Conservation (phyloP, 2,329 filamentous ascomycete species). For the Sporothrix inflata region DNA sequence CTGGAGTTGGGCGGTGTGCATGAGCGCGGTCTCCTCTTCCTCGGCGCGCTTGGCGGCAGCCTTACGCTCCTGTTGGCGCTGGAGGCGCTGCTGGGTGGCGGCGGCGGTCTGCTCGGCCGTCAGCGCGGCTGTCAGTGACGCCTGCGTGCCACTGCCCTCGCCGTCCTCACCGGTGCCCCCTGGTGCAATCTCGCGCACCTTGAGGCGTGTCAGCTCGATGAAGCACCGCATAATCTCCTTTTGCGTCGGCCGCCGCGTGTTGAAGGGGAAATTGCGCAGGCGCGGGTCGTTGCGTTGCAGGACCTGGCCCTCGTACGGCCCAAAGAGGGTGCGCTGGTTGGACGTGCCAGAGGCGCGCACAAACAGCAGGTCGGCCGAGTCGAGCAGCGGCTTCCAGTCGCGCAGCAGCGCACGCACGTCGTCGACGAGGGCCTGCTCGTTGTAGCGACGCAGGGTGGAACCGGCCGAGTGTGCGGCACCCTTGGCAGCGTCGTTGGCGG, state of each 20-base stretch:
- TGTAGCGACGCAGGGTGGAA: constrained; percentile 86
- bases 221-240: constrained; percentile 94
- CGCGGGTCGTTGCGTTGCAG: constrained; percentile 77
- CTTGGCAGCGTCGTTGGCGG: constrained; percentile 59
- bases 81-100: constrained; percentile 40
- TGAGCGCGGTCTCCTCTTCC: constrained; percentile 77
- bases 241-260: constrained; percentile 86
- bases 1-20: constrained; percentile 89
- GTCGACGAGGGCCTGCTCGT: constrained; percentile 86
- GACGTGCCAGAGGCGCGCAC: constrained; percentile 85
- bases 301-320: constrained; percentile 87
- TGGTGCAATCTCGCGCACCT: constrained; percentile 78
- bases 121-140: constrained; percentile 38
- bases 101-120: constrained; percentile 43
- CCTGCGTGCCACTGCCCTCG: constrained; percentile 38
- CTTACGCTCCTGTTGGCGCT: constrained; percentile 39
- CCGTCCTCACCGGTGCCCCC: constrained; percentile 44
- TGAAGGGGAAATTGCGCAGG: constrained; percentile 89
- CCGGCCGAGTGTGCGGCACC: constrained; percentile 74
- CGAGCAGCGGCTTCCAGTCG: constrained; percentile 85
- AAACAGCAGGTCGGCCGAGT: constrained; percentile 83
- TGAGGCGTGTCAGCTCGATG: constrained; percentile 88
- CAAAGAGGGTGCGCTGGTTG: constrained; percentile 85
- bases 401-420: constrained; percentile 80
- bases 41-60: constrained; percentile 70